A percentile compares a stretch with the other conserved stretches of the same genome.
phyloP scores from a whole-genome alignment of 192 early-diverging fungal genomes.

The Ambispora gerdemannii region DNA sequence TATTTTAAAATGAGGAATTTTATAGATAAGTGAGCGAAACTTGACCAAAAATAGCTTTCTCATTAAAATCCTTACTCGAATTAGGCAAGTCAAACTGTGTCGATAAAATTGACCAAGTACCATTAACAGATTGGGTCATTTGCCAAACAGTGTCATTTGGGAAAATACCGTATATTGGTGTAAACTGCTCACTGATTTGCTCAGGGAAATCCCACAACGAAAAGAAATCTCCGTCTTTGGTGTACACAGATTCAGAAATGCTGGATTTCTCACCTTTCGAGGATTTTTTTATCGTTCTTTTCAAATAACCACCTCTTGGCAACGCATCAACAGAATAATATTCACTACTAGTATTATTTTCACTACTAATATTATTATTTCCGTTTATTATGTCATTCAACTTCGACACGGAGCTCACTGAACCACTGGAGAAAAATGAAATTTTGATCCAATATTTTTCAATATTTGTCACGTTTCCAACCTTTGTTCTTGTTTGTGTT shows the following conservation, averaged over 20 bases:
- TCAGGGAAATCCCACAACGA: not conserved
- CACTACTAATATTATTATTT: not conserved
- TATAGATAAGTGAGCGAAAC: not conserved
- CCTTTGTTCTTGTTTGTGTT: not conserved
- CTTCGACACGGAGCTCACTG: not conserved
- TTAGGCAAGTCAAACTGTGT: not conserved
- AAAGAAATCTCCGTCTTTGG: not conserved
- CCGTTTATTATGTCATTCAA: not conserved
- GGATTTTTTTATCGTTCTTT: not conserved
- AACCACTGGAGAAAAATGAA: not conserved
- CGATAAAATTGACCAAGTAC: not conserved
- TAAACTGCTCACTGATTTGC: not conserved
- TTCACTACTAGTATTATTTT: too few relatives aligned
- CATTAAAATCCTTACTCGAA: not conserved
- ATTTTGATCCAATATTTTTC: not conserved
- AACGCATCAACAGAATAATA: too few relatives aligned
- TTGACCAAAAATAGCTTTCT: not conserved
- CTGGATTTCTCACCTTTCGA: too few relatives aligned
- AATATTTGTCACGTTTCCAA: not conserved
- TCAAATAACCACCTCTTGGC: not conserved
- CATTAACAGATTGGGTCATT: not conserved
- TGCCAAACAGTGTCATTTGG: not conserved
- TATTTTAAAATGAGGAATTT: not conserved
- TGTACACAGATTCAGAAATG: not conserved
- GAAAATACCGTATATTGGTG: not conserved